Conservation (phyloP, 768 basidiomycete genomes). For the Scleroderma citrinum region DNA sequence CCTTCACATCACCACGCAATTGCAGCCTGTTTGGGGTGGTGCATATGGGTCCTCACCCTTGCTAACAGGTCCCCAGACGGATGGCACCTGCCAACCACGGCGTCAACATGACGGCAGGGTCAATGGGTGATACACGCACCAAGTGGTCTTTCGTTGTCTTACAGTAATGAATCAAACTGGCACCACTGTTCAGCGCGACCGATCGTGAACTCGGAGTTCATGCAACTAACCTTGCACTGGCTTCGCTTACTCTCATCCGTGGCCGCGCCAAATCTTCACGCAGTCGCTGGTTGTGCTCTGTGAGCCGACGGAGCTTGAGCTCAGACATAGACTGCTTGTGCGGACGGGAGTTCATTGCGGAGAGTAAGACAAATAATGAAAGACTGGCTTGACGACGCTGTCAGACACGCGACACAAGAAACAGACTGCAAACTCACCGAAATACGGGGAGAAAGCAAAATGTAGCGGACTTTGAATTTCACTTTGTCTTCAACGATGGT, state of each 20-base stretch:
- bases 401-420: background rate
- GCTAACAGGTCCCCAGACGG: slow-evolving; percentile 88
- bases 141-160: slow-evolving; percentile 89
- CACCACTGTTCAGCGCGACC: background rate
- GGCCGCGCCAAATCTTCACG: slow-evolving; percentile 86
- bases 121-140: slow-evolving; percentile 39
- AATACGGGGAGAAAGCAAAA: slow-evolving; percentile 15
- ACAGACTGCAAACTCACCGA: slow-evolving; percentile 1
- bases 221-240: slow-evolving; percentile 67
- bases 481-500: background rate
- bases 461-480: slow-evolving; percentile 39
- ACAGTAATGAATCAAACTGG: slow-evolving; percentile 89
- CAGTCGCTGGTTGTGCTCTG: slow-evolving; percentile 89
- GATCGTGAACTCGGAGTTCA: background rate
- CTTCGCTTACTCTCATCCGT: slow-evolving; percentile 89
- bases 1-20: slow-evolving; percentile 64
- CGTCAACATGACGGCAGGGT: slow-evolving; percentile 2
- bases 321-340: slow-evolving; percentile 97
- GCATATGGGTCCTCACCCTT: slow-evolving; percentile 93
- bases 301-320: slow-evolving; percentile 89
- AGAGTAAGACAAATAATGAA: slow-evolving; percentile 7
- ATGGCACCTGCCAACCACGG: slow-evolving; percentile 58
- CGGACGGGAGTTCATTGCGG: slow-evolving; percentile 63
- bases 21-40: slow-evolving; percentile 69
- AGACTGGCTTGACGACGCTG: background rate